Percentiles rank a stretch among this genome's conserved stretches.
phyloP scores from a whole-genome alignment of 495 filamentous ascomycete species.

The Aspergillus heteromorphus region DNA sequence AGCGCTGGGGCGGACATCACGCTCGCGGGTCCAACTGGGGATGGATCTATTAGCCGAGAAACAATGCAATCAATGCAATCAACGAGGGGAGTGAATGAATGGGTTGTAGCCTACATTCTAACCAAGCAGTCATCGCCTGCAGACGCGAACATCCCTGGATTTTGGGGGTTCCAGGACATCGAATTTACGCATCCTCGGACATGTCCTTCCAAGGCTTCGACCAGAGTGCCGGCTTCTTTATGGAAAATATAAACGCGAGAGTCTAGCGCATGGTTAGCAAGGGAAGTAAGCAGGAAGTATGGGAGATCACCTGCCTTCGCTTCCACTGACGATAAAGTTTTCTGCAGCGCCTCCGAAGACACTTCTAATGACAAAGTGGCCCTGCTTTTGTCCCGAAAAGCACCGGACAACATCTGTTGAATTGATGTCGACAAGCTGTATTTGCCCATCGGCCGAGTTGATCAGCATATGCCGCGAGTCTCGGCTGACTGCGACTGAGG shows the following conservation, averaged over 20 bases:
- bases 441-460: conserved; percentile 68
- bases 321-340: conserved; percentile 84
- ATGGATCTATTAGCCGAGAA: conserved; percentile 17
- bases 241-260: conserved; percentile 85
- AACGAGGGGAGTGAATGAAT: background rate
- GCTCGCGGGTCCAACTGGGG: conserved; percentile 37
- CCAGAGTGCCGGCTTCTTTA: conserved; percentile 66
- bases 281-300: background rate
- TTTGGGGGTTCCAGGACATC: conserved; percentile 82
- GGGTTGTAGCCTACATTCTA: conserved; percentile 59
- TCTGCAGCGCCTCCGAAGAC: conserved; percentile 84
- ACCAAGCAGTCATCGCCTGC: conserved; percentile 84
- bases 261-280: conserved; percentile 47
- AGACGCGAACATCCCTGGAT: conserved; percentile 83
- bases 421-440: conserved; percentile 71
- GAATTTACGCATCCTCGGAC: conserved; percentile 73
- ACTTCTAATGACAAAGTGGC: conserved; percentile 70
- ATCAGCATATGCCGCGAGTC: conserved; percentile 79
- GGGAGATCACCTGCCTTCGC: conserved; percentile 61
- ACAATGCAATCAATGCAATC: too few relatives aligned
- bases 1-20: conserved; percentile 19
- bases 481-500: conserved; percentile 72
- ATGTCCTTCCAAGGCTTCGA: conserved; percentile 75
- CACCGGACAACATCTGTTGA: conserved; percentile 64
- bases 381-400: conserved; percentile 69